Evolutionary conservation across 345 rosid species (phyloP).

Genomic region (Boechera retrofracta): DNA sequence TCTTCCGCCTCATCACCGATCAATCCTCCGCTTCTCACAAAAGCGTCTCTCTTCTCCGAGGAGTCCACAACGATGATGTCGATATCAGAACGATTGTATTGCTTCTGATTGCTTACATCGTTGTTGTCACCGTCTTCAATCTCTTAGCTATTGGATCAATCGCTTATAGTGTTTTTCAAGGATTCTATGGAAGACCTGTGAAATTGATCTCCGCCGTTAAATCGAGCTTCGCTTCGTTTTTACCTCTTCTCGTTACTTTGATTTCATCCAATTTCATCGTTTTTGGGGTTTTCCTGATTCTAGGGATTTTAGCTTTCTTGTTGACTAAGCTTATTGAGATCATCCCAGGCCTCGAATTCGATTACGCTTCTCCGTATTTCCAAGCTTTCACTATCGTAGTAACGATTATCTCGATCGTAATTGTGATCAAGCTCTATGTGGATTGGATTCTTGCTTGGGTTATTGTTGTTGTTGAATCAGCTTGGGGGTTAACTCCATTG

Average conservation of each 20-base stretch:
- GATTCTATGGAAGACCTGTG: constrained; percentile 87
- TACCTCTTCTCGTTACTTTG: constrained; percentile 56
- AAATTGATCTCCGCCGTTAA: constrained; percentile 60
- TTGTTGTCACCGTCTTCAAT: constrained; percentile 46
- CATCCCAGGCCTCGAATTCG: constrained; percentile 34
- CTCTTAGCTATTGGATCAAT: constrained; percentile 64
- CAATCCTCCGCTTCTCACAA: constrained; percentile 42
- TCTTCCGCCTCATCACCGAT: constrained; percentile 51
- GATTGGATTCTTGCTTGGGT: constrained; percentile 59
- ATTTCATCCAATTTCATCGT: constrained; percentile 40
- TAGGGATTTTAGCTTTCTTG: constrained; percentile 40
- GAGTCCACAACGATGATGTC: constrained; percentile 12
- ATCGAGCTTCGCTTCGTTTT: constrained; percentile 62
- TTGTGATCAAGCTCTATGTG: constrained; percentile 49
- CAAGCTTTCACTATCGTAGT: constrained; percentile 26
- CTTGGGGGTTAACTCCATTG: constrained; percentile 70
- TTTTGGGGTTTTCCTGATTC: constrained; percentile 39
- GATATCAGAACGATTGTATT: constrained; percentile 14
- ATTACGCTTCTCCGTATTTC: constrained; percentile 49
- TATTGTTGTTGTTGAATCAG: constrained; percentile 67
- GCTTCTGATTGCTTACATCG: constrained; percentile 38
- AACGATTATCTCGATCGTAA: constrained; percentile 10
- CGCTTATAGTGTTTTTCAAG: constrained; percentile 67
- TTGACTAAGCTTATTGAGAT: constrained; percentile 39
- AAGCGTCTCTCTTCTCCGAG: constrained; percentile 36